A percentile compares a stretch with the other conserved stretches of the same genome.
phyloP scores from a whole-genome alignment of 2,329 filamentous ascomycete species.

The Neonectria coccinea region DNA sequence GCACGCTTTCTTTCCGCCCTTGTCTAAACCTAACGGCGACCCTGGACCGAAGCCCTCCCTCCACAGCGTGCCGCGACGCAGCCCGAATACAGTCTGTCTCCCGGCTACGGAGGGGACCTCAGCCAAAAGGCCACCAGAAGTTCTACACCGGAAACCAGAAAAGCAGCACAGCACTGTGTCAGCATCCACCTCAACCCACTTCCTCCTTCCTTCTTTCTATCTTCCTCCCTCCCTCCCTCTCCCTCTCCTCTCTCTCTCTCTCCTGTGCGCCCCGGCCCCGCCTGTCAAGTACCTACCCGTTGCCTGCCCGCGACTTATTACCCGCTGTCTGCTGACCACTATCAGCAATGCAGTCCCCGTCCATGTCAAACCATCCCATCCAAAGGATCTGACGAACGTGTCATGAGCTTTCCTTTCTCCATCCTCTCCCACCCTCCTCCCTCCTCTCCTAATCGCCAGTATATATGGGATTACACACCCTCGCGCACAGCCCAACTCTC shows the following conservation, averaged over 20 bases:
- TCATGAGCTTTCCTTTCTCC: neutral
- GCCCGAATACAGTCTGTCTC: neutral
- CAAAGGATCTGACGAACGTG: neutral
- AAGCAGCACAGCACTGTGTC: neutral
- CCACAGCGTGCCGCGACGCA: neutral
- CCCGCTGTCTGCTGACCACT: neutral
- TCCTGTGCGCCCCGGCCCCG: neutral
- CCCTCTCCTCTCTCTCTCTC: neutral
- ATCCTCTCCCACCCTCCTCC: neutral
- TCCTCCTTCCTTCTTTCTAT: too few relatives aligned
- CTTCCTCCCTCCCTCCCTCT: neutral
- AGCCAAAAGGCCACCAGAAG: neutral
- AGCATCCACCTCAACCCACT: neutral
- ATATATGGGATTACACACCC: neutral
- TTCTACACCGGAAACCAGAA: neutral
- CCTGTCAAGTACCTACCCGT: neutral
- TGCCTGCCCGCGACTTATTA: neutral
- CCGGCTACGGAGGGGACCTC: neutral
- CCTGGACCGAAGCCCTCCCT: neutral
- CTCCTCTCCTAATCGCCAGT: neutral
- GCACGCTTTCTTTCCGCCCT: neutral
- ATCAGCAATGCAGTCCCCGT: neutral
- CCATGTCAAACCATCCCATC: neutral
- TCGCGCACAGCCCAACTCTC: neutral
- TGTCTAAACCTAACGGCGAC: constrained; percentile 7